phyloP scores from a whole-genome alignment of 2,329 filamentous ascomycete species.

The Zasmidium cellare region DNA sequence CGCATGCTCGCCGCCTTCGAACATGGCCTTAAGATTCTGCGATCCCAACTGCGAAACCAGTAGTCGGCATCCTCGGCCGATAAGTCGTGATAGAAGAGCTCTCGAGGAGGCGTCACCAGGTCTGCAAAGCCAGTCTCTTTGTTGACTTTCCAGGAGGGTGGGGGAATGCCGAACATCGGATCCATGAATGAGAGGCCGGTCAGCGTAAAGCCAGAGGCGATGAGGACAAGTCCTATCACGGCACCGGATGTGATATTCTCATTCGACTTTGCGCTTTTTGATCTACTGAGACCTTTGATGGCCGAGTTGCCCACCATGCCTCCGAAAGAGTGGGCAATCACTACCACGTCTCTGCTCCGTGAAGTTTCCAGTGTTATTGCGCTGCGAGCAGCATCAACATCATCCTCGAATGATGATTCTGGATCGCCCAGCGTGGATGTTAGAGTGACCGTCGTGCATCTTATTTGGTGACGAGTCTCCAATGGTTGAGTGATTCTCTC shows the following conservation, averaged over 20 bases:
- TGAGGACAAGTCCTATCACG: slow-evolving; percentile 11
- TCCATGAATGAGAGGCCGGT: slow-evolving; percentile 17
- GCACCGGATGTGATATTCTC: not conserved
- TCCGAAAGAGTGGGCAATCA: slow-evolving; percentile 16
- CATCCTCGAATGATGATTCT: slow-evolving; percentile 12
- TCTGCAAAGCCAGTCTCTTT: slow-evolving; percentile 12
- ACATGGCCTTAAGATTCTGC: slow-evolving; percentile 13
- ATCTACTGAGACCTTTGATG: slow-evolving; percentile 13
- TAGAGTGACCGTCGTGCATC: slow-evolving; percentile 10
- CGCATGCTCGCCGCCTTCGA: slow-evolving; percentile 16
- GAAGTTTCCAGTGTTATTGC: slow-evolving; percentile 7
- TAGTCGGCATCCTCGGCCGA: slow-evolving; percentile 8
- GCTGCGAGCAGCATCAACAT: slow-evolving; percentile 11
- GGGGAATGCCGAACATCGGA: slow-evolving; percentile 11
- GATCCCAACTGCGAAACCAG: slow-evolving; percentile 8
- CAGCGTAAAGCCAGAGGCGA: slow-evolving; percentile 16
- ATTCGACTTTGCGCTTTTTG: not conserved
- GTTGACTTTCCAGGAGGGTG: slow-evolving; percentile 8
- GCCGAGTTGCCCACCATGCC: slow-evolving; percentile 15
- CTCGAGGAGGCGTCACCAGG: slow-evolving; percentile 4
- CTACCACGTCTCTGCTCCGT: slow-evolving; percentile 7
- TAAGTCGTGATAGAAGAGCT: slow-evolving; percentile 19
- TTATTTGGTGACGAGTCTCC: slow-evolving; percentile 5
- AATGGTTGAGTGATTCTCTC: slow-evolving; percentile 5
- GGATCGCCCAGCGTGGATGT: slow-evolving; percentile 12